A percentile compares a stretch with the other conserved stretches of the same genome.
Evolutionary conservation across 2,329 filamentous ascomycete genomes (phyloP).

Genomic region (Colletotrichum tanaceti): DNA sequence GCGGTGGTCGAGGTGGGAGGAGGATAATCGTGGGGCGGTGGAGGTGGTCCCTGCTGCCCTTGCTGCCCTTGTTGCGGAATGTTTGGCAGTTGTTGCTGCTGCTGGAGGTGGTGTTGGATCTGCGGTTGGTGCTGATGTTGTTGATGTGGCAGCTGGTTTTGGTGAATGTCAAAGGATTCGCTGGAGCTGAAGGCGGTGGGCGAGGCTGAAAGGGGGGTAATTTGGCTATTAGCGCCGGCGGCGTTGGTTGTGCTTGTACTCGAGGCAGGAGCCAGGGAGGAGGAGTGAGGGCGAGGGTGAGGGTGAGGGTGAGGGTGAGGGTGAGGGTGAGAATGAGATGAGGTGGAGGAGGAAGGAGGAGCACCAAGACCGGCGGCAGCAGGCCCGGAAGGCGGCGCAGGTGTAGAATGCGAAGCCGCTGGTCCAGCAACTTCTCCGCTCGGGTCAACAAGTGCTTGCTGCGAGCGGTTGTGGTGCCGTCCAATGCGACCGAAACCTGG

Average conservation of each 20-base stretch:
- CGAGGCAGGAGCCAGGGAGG: constrained; percentile 29
- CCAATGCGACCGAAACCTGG: constrained; percentile 65
- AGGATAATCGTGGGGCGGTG: constrained; percentile 45
- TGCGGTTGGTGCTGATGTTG: constrained; percentile 41
- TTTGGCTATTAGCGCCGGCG: constrained; percentile 44
- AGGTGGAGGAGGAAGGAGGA: constrained; percentile 37
- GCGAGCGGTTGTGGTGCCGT: constrained; percentile 68
- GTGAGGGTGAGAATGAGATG: constrained; percentile 14
- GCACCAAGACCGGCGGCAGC: constrained; percentile 36
- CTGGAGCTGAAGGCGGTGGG: constrained; percentile 59
- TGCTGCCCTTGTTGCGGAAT: constrained; percentile 47
- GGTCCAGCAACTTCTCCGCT: constrained; percentile 47
- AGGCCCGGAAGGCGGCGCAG: constrained; percentile 28
- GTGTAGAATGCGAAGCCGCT: constrained; percentile 39
- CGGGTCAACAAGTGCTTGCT: constrained; percentile 64
- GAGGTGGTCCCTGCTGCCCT: constrained; percentile 47
- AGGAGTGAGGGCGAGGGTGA: constrained; percentile 19
- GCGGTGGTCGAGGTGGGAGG: constrained; percentile 47
- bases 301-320: too few species aligned
- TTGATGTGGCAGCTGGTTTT: constrained; percentile 46
- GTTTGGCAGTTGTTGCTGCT: constrained; percentile 48
- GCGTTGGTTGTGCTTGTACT: constrained; percentile 43
- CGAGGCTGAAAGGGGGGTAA: constrained; percentile 59
- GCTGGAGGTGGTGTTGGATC: constrained; percentile 47
- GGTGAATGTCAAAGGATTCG: constrained; percentile 57